Base-by-base conservation (phyloP, 768 basidiomycete species). In the Obba rivulosa region DNA sequence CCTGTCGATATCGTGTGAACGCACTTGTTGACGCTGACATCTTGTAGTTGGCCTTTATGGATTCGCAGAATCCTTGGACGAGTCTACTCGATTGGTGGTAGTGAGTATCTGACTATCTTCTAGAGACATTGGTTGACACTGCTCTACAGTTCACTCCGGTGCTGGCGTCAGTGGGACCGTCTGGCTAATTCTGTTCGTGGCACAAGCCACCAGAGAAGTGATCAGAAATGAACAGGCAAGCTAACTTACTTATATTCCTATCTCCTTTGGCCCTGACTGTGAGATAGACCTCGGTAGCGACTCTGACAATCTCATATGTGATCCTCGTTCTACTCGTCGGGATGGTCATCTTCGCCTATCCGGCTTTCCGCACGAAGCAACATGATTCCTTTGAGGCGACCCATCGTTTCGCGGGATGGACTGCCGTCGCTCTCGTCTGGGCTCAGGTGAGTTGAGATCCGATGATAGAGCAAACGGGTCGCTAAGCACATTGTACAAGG, bases 331-430 rank as follows among this genome's bases (percentile, higher is more conserved):
- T 76, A 11, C 65, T 80, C 3, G 22, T 75, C 16, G 69, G 67
- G 5, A 77, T 81, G 49, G 66, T 78, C 10, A 49, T 68, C n/a
- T 75, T 76, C 45, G 78, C 79, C 1, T 65, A 75, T 51, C 79
- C 79, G 0, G 60, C 62, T 13, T 55, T 77, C 46, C 70, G 79
- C 37, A 62, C 61, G 37, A 68, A 69, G 28, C 64, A 63, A 34
- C 78, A 80, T 59, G 68, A 81, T 51, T 66, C 60, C 10, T 81
- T 79, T 50, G 79, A 81, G 58, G 67, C 62, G 42, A 67, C 68
- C n/a, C 79, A 80, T 60, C 74, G 79, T 23, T 79, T 77, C 59
- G 56, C 72, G 18, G 79, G 78, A 21, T 80, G 78, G 79, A 69
- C 68, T n/a, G 69, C 71, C 18, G 71, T 73, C 8, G 69, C 68